A percentile compares a stretch with the other conserved stretches of the same genome.
These are phyloP conservation scores for Wickerhamiella qilinensis DNA, from an alignment of 805 yeast species.

Conservation along the genomic window DNA sequence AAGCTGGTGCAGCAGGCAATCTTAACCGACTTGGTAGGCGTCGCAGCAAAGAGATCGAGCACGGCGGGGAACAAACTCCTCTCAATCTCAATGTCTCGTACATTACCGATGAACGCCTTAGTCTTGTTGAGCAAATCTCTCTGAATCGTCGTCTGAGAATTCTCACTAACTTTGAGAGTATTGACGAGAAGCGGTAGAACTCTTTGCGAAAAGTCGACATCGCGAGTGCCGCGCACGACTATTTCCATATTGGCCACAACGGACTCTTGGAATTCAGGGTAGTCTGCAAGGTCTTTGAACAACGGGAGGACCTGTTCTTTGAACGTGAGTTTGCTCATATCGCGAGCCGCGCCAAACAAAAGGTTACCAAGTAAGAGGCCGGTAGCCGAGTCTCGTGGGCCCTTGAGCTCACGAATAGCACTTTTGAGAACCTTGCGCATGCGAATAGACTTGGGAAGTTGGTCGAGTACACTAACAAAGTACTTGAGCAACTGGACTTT, in stretches of 20 bases:
- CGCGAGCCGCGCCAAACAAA: constrained; percentile 33
- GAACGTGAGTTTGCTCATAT: constrained; percentile 62
- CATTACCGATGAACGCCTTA: constrained; percentile 26
- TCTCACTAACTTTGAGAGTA: constrained; percentile 19
- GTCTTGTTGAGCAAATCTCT: constrained; percentile 34
- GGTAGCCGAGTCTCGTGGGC: constrained; percentile 15
- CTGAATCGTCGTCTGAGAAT: constrained; percentile 28
- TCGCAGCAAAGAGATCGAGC: constrained; percentile 60
- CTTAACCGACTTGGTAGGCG: constrained; percentile 71
- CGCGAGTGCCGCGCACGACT: constrained; percentile 33
- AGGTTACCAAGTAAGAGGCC: constrained; percentile 10
- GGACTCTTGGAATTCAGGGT: constrained; percentile 28
- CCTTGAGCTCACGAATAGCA: constrained; percentile 33
- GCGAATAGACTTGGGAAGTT: constrained; percentile 42
- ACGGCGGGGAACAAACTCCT: constrained; percentile 60
- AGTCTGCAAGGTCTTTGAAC: constrained; percentile 24
- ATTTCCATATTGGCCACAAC: constrained; percentile 33
- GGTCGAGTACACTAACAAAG: constrained; percentile 33
- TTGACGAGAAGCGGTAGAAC: constrained; percentile 30
- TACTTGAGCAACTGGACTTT: constrained; percentile 54
- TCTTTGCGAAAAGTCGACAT: constrained; percentile 33
- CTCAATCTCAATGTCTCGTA: constrained; percentile 58
- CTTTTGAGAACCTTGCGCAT: constrained; percentile 63
- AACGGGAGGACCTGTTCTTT: constrained; percentile 47
- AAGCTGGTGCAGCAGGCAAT: constrained; percentile 21